A percentile compares a stretch with the other conserved stretches of the same genome.
These are phyloP conservation scores for Viridothelium virens DNA, from an alignment of 495 filamentous ascomycete species.

Conservation along the genomic window DNA sequence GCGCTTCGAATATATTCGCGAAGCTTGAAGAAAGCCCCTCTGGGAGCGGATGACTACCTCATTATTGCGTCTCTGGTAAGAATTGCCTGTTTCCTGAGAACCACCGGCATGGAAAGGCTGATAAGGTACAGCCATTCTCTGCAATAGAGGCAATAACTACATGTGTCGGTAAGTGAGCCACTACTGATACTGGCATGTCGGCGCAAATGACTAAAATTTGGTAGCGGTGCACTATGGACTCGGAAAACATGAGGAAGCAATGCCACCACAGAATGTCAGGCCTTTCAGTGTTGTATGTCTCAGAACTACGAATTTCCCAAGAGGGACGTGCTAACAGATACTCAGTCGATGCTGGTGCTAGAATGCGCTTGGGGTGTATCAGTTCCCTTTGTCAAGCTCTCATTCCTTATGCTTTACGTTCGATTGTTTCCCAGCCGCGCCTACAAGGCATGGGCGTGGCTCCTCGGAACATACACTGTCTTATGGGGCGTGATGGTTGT, in stretches of 20 bases:
- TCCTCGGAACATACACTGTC: background rate
- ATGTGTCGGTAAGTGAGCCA: background rate
- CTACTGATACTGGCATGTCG: background rate
- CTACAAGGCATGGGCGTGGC: background rate
- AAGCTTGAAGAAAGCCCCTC: background rate
- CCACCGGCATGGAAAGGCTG: background rate
- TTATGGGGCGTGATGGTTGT: background rate
- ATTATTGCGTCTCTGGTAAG: conserved; percentile 2
- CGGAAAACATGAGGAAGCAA: background rate
- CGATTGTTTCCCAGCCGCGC: background rate
- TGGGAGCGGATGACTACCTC: background rate
- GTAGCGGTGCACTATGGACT: background rate
- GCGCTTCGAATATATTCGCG: background rate
- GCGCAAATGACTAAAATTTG: background rate
- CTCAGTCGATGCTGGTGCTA: background rate
- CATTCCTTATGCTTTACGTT: background rate
- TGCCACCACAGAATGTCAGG: background rate
- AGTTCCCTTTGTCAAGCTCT: background rate
- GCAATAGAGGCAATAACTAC: background rate
- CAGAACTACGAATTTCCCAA: background rate
- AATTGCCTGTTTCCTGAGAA: background rate
- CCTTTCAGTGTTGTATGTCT: background rate
- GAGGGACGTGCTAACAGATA: background rate
- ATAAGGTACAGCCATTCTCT: background rate
- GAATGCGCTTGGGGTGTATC: background rate